Base-by-base conservation (phyloP, 1,139 yeast genomes). In the Saccharomyces pastorianus region DNA sequence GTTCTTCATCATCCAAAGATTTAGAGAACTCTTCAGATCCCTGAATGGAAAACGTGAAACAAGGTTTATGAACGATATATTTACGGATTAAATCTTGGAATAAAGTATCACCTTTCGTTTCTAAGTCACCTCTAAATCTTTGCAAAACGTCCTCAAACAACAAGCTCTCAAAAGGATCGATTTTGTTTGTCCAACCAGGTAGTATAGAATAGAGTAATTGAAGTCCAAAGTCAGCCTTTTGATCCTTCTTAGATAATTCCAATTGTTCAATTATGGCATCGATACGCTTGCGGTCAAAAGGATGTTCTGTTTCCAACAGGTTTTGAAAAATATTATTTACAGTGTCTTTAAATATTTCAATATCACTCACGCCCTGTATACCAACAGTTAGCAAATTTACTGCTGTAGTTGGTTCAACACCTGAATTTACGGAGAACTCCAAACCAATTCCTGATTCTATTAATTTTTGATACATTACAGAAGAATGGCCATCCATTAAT, bases 221-320 rank as follows among this genome's bases (percentile, higher is more conserved):
- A 75, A 93, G 74, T 17, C 99, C 99, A 72, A 90, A 91, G 56
- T 89, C 89, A 0, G 98, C 86, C 62, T 86, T 90, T 59, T 90
- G 95, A 61, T 88, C 91, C 62, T 89, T 88, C 69, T 88, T 85
- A 47, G 83, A 75, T 44, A 93, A 73, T 67, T 93, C 99, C 47
- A 91, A 75, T 68, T 91, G 98, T 68, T 90, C 95, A 48, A 95
- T 76, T 49, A 93, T 80, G 0, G 96, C 98, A 55, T 87, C 85
- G 17, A 93, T 79, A 62, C 91, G 82, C 34, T 80, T 76, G 46
- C 77, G 75, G 47, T 85, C 83, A 56, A 85, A 78, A 1, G 81
- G 78, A 17, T 64, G 68, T 17, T 38, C 25, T 38, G 44, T 9
- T 14, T 70, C 65, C 23, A 81, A 68, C 44, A 78, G 78, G 2